Conservation (phyloP, 2,329 filamentous ascomycete genomes). For the Rugonectria rugulosa region DNA sequence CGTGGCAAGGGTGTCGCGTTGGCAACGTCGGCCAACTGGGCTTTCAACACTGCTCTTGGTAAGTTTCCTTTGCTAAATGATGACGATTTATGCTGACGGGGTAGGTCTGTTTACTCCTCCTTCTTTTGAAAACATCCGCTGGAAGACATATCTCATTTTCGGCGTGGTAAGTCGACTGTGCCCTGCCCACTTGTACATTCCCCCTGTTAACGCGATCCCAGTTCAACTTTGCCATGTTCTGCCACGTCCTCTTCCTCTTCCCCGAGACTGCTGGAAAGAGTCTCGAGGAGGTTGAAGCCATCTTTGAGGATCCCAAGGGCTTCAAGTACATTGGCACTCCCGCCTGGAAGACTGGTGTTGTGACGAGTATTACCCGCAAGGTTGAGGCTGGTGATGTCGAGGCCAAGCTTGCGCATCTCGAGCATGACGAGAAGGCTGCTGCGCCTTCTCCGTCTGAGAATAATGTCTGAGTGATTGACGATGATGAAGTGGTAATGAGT, state of each 20-base stretch:
- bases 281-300: conserved; percentile 68
- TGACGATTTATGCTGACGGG: too few relatives aligned
- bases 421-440: conserved; percentile 27
- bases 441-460: background rate
- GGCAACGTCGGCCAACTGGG: conserved; percentile 54
- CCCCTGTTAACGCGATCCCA: background rate
- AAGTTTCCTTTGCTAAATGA: too few relatives aligned
- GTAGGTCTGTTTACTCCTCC: conserved; percentile 14
- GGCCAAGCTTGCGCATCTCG: conserved; percentile 25
- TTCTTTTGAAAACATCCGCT: conserved; percentile 14
- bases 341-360: conserved; percentile 31
- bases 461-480: background rate
- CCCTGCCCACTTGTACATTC: too few relatives aligned
- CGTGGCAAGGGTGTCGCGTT: conserved; percentile 61
- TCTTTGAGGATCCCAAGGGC: conserved; percentile 39
- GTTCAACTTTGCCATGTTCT: conserved; percentile 32
- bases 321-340: conserved; percentile 30
- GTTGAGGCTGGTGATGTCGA: conserved; percentile 33
- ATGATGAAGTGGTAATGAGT: too few relatives aligned
- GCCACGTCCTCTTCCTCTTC: conserved; percentile 52
- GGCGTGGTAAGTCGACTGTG: conserved; percentile 41
- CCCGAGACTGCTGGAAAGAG: conserved; percentile 56
- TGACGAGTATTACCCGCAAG: conserved; percentile 17
- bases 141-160: conserved; percentile 52
- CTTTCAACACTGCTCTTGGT: conserved; percentile 51